These are phyloP conservation scores for Tetraselmis chui DNA, from an alignment of 139 green algal species.

Conservation along the genomic window DNA sequence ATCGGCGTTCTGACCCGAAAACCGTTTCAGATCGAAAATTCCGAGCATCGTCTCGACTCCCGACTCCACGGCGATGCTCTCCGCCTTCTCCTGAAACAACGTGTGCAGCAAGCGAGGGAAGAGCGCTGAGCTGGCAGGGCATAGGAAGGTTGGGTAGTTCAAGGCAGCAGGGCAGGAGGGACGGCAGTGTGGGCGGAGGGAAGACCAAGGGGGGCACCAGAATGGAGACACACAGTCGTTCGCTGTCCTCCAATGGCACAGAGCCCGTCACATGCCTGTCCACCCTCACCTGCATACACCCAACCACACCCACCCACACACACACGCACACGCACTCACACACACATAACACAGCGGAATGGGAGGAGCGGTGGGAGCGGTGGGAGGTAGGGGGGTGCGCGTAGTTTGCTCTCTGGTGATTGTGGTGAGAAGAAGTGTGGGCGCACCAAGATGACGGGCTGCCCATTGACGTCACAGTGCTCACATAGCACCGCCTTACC, in stretches of 20 bases:
- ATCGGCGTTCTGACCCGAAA: slow-evolving; percentile 75
- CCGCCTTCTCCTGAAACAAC: slow-evolving; percentile 64
- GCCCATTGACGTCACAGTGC: slow-evolving; percentile 54
- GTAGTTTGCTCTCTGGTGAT: too few species aligned
- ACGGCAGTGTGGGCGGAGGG: not conserved
- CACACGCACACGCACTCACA: not conserved
- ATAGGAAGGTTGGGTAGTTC: too few species aligned
- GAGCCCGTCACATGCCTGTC: not conserved
- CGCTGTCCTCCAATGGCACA: not conserved
- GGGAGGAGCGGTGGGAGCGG: not conserved
- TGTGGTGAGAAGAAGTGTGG: too few species aligned
- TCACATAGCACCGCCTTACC: slow-evolving; percentile 84
- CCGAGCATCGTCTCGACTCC: slow-evolving; percentile 74
- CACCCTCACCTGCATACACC: not conserved
- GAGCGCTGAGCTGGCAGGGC: too few species aligned
- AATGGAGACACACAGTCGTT: not conserved
- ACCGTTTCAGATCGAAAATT: slow-evolving; percentile 87
- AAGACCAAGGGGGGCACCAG: not conserved
- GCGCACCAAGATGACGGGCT: slow-evolving; percentile 77
- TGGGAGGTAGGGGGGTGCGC: slow-evolving; percentile 13
- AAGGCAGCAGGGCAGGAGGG: too few species aligned
- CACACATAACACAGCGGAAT: slow-evolving; percentile 32
- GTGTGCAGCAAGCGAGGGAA: too few species aligned
- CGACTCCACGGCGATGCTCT: slow-evolving; percentile 24
- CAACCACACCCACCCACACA: not conserved